phyloP scores from a whole-genome alignment of 2,329 filamentous ascomycete species.

The Pseudogymnoascus sp. region DNA sequence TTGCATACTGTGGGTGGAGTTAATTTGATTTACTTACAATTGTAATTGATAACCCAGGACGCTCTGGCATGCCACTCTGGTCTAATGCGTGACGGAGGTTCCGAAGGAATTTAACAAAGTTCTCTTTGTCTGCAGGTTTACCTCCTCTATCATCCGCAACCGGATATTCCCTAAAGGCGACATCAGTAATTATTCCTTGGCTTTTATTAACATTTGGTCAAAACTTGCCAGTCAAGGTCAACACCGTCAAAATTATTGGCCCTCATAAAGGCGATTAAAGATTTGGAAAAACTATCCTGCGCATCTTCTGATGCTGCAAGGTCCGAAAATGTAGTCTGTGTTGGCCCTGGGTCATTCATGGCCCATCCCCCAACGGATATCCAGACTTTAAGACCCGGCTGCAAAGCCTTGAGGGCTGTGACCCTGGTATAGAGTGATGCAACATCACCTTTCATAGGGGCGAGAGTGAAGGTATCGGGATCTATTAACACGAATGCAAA shows the following conservation, averaged over 20 bases:
- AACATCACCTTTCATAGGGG: slow-evolving; percentile 19
- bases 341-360: slow-evolving; percentile 27
- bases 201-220: no score
- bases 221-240: slow-evolving; percentile 34
- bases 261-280: slow-evolving; percentile 30
- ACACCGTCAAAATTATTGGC: slow-evolving; percentile 35
- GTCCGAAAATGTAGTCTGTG: slow-evolving; percentile 24
- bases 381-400: slow-evolving; percentile 21
- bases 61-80: background rate
- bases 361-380: slow-evolving; percentile 34
- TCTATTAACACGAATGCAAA: slow-evolving; percentile 34
- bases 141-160: slow-evolving; percentile 32
- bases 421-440: slow-evolving; percentile 15
- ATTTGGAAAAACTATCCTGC: slow-evolving; percentile 28
- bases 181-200: background rate
- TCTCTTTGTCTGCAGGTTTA: slow-evolving; percentile 26
- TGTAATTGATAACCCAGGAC: background rate
- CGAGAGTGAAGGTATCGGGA: slow-evolving; percentile 21
- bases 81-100: slow-evolving; percentile 5
- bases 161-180: slow-evolving; percentile 21
- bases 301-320: slow-evolving; percentile 25
- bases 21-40: background rate
- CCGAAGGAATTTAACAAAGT: slow-evolving; percentile 24
- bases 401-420: slow-evolving; percentile 24
- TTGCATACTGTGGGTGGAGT: background rate